Conservation (phyloP, 148 eudicot genomes). For the Rheum nobile region DNA sequence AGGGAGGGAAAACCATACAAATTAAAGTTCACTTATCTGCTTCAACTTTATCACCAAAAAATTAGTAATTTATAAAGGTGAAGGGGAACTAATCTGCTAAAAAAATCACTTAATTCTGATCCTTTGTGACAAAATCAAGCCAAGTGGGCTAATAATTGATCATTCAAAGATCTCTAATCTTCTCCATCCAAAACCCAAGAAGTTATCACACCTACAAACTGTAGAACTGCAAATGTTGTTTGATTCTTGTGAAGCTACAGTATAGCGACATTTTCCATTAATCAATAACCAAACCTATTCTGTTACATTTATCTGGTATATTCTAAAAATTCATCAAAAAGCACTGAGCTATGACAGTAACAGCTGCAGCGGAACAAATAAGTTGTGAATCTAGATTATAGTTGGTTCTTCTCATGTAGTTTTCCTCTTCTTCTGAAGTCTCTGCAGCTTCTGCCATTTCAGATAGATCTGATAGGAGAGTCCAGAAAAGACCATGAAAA, state of each 20-base stretch:
- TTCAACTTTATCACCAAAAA: conserved; percentile 11
- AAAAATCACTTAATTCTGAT: neutral
- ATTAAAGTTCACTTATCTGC: conserved; percentile 39
- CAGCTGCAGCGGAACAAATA: neutral
- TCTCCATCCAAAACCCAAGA: no score
- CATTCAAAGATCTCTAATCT: neutral
- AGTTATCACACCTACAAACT: neutral
- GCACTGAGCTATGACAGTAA: neutral
- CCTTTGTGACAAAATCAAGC: neutral
- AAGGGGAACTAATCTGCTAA: neutral
- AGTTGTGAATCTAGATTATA: neutral
- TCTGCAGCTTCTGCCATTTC: conserved; percentile 77
- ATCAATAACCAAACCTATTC: neutral
- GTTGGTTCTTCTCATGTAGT: conserved; percentile 22
- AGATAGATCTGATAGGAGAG: conserved; percentile 92
- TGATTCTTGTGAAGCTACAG: neutral
- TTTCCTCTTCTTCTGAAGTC: conserved; percentile 66
- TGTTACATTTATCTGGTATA: conserved; percentile 6
- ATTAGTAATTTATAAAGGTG: neutral
- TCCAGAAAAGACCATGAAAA: conserved; percentile 82
- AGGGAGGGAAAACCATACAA: conserved; percentile 65
- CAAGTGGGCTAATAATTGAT: neutral
- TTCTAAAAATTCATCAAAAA: neutral
- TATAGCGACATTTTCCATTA: neutral
- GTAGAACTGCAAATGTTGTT: neutral